Evolutionary conservation across 129 eudicot species (phyloP).

Genomic region (Flaveria sonorensis): DNA sequence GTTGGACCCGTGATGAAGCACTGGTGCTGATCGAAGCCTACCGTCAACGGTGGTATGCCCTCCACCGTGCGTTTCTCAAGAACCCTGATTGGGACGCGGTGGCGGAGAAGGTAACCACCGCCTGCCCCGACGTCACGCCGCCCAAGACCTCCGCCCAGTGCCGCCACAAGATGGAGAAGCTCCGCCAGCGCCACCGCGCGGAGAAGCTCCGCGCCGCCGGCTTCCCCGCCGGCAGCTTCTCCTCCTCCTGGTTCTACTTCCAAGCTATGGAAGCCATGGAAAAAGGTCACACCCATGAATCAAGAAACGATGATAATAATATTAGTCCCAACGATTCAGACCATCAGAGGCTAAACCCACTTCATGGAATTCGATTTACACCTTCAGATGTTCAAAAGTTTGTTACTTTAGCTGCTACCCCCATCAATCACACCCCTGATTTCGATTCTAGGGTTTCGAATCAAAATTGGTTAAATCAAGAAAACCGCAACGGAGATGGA

Average conservation of each 20-base stretch:
- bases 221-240: constrained; percentile 57
- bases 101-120: constrained; percentile 56
- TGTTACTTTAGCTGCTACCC: constrained; percentile 38
- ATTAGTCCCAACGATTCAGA: background rate
- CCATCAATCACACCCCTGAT: constrained; percentile 27
- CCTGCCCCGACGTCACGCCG: constrained; percentile 66
- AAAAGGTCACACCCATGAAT: constrained; percentile 36
- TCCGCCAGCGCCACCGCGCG: constrained; percentile 86
- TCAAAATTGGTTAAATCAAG: constrained; percentile 31
- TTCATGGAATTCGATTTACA: constrained; percentile 46
- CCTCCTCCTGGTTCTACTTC: constrained; percentile 77
- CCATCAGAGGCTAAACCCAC: constrained; percentile 31
- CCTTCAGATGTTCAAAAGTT: constrained; percentile 32
- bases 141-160: constrained; percentile 98
- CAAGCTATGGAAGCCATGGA: constrained; percentile 92
- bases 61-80: constrained; percentile 84
- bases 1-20: constrained; percentile 93
- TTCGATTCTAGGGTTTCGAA: constrained; percentile 38
- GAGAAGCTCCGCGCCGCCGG: constrained; percentile 78
- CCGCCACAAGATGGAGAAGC: constrained; percentile 99
- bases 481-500: constrained; percentile 28
- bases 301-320: too few relatives aligned
- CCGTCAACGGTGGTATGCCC: constrained; percentile 87
- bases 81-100: constrained; percentile 95
- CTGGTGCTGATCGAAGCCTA: constrained; percentile 74